phyloP scores from a whole-genome alignment of 495 filamentous ascomycete genomes.

The Hypoxylon cercidicola region DNA sequence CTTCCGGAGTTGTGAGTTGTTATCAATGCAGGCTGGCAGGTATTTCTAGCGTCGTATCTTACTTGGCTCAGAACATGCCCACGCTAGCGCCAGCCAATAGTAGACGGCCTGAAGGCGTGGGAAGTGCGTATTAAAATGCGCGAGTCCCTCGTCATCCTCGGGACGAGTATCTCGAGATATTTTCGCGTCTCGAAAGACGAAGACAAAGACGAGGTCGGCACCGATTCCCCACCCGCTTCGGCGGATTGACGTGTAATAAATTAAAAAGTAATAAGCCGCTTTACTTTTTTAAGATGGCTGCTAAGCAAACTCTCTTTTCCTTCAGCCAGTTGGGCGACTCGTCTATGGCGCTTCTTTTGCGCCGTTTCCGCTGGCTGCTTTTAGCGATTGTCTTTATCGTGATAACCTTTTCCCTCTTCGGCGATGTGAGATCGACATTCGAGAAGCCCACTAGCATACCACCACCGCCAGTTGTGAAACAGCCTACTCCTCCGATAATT shows the following conservation, averaged over 20 bases:
- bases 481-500: neutral
- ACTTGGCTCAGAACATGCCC: slow-evolving; percentile 10
- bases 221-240: slow-evolving; percentile 13
- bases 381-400: slow-evolving; percentile 29
- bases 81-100: slow-evolving; percentile 8
- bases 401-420: slow-evolving; percentile 15
- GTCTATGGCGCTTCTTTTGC: slow-evolving; percentile 33
- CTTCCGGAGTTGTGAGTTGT: neutral
- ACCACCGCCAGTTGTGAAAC: slow-evolving; percentile 1
- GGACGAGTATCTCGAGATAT: slow-evolving; percentile 12
- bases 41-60: slow-evolving; percentile 7
- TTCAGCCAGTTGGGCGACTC: slow-evolving; percentile 25
- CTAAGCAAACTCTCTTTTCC: slow-evolving; percentile 24
- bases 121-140: slow-evolving; percentile 21
- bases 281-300: slow-evolving; percentile 27
- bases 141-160: slow-evolving; percentile 3
- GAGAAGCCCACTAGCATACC: slow-evolving; percentile 3
- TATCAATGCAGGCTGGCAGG: slow-evolving; percentile 5
- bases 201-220: slow-evolving; percentile 8
- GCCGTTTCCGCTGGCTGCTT: slow-evolving; percentile 33
- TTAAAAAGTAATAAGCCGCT: neutral
- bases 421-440: slow-evolving; percentile 14
- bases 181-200: slow-evolving; percentile 9
- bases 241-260: slow-evolving; percentile 6
- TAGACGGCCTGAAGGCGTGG: slow-evolving; percentile 10